phyloP scores from a whole-genome alignment of 2,329 filamentous ascomycete species.

The Xylaria arbuscula region DNA sequence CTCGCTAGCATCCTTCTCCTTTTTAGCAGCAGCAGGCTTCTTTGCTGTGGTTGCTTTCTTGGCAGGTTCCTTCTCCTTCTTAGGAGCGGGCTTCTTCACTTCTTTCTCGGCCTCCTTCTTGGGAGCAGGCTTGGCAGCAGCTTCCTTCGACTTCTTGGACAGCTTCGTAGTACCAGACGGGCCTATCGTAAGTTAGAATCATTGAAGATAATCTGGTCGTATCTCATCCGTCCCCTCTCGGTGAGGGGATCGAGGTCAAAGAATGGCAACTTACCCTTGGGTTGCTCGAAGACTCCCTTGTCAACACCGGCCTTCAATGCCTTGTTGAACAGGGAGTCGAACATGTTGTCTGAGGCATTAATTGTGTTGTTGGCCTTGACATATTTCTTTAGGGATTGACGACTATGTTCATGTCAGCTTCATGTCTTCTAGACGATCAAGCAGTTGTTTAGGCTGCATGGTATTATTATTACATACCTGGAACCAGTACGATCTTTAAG shows the following conservation, averaged over 20 bases:
- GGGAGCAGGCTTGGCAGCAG: conserved; percentile 50
- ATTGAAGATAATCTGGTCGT: neutral
- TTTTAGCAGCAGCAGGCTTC: conserved; percentile 55
- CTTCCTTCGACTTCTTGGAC: conserved; percentile 76
- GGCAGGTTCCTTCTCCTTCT: conserved; percentile 45
- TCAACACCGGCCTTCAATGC: conserved; percentile 81
- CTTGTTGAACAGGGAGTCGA: conserved; percentile 75
- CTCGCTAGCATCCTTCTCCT: conserved; percentile 60
- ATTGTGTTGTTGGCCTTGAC: conserved; percentile 53
- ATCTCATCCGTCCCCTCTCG: neutral
- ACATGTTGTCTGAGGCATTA: conserved; percentile 62
- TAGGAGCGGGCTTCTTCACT: conserved; percentile 47
- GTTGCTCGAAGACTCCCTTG: conserved; percentile 86
- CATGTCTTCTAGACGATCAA: conserved; percentile 12
- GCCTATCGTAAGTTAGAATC: conserved; percentile 60
- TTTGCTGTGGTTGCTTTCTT: conserved; percentile 49
- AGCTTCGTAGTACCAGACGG: conserved; percentile 93
- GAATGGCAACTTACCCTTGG: conserved; percentile 75
- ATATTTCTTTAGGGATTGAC: conserved; percentile 71
- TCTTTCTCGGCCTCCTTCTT: conserved; percentile 39
- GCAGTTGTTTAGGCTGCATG: neutral
- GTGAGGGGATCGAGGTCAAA: neutral
- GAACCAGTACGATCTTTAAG: conserved; percentile 73
- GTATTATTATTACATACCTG: conserved; percentile 52
- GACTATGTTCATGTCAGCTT: conserved; percentile 56